phyloP scores from a whole-genome alignment of 2,329 filamentous ascomycete species.

The Aspergillus sp. region DNA sequence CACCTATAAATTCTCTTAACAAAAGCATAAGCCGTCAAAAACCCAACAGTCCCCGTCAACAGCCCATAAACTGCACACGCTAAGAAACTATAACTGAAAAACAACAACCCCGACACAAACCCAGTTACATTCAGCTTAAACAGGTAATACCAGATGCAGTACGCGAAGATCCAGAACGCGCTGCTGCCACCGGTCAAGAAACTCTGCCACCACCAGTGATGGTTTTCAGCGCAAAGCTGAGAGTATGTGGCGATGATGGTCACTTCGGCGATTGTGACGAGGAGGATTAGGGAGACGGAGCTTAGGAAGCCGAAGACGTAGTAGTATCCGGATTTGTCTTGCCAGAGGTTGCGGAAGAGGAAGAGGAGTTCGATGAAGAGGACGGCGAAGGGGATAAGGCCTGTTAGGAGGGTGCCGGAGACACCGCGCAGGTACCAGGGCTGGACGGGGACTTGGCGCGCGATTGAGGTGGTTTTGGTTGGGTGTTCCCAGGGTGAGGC shows the following conservation, averaged over 20 bases:
- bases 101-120: constrained; percentile 70
- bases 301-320: constrained; percentile 84
- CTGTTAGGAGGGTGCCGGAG: constrained; percentile 62
- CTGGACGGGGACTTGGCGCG: constrained; percentile 67
- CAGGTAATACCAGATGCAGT: constrained; percentile 78
- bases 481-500: constrained; percentile 70
- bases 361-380: constrained; percentile 84
- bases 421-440: constrained; percentile 65
- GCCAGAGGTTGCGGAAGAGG: constrained; percentile 80
- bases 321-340: constrained; percentile 86
- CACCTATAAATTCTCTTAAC: constrained; percentile 75
- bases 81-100: constrained; percentile 78
- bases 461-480: constrained; percentile 64
- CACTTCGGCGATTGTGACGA: constrained; percentile 73
- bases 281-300: constrained; percentile 63
- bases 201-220: constrained; percentile 89
- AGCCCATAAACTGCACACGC: constrained; percentile 76
- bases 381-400: constrained; percentile 75
- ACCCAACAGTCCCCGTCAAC: constrained; percentile 75
- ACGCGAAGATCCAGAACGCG: constrained; percentile 73
- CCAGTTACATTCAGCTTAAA: constrained; percentile 74
- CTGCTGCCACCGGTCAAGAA: constrained; percentile 73
- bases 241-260: constrained; percentile 78
- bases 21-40: constrained; percentile 77
- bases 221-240: constrained; percentile 76